These are phyloP conservation scores for Extremus antarcticus DNA, from an alignment of 495 filamentous ascomycete genomes.

Conservation along the genomic window DNA sequence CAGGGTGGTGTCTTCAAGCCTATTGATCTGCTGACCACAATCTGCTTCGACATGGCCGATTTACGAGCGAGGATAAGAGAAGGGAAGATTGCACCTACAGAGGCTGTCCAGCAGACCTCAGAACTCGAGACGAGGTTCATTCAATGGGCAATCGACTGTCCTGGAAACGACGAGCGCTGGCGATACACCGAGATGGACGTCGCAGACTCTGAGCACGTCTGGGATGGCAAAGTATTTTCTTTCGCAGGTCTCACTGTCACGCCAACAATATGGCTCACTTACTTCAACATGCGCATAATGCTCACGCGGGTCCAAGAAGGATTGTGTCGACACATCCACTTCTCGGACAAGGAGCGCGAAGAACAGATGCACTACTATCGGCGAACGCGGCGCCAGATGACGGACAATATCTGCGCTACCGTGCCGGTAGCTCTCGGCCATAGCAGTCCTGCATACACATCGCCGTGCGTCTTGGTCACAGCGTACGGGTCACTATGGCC, in stretches of 20 bases:
- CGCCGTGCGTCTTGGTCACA: slow-evolving; percentile 2
- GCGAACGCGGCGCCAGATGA: slow-evolving; percentile 13
- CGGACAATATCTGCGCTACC: slow-evolving; percentile 16
- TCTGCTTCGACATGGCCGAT: slow-evolving; percentile 12
- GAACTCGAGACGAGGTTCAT: slow-evolving; percentile 10
- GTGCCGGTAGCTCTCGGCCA: slow-evolving; percentile 11
- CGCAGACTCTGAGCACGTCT: slow-evolving; percentile 11
- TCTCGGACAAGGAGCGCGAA: slow-evolving; percentile 5
- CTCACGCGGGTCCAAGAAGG: slow-evolving; percentile 8
- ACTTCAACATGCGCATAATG: slow-evolving; percentile 11
- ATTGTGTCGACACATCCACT: slow-evolving; percentile 2
- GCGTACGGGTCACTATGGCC: slow-evolving; percentile 18
- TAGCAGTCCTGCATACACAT: background rate
- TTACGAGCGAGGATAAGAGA: slow-evolving; percentile 5
- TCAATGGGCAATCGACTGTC: slow-evolving; percentile 5
- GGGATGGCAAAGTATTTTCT: slow-evolving; percentile 15
- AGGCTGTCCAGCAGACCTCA: background rate
- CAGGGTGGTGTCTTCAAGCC: background rate
- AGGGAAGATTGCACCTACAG: background rate
- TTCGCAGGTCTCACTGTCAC: background rate
- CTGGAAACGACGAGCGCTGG: background rate
- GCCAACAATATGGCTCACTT: slow-evolving; percentile 8
- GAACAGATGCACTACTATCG: slow-evolving; percentile 14
- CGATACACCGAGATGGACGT: slow-evolving; percentile 10
- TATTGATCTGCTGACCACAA: slow-evolving; percentile 2